Evolutionary conservation across 768 basidiomycete genomes (phyloP).

Genomic region (Tricholoma sp.): DNA sequence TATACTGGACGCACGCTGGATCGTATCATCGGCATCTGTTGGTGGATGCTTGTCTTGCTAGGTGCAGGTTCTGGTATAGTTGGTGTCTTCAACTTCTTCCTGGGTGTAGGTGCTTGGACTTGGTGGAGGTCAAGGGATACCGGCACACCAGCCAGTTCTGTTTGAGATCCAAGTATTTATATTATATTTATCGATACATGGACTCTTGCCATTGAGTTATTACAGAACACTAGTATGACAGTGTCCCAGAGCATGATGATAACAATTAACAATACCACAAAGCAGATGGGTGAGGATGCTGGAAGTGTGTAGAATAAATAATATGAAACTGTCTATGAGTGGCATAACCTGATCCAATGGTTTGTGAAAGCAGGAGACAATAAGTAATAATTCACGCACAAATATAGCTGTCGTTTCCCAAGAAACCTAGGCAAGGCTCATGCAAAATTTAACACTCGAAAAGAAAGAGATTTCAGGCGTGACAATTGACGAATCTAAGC

Average conservation of each 20-base stretch:
- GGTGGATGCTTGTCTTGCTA: constrained; percentile 70
- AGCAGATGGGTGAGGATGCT: too few relatives aligned
- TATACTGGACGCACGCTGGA: constrained; percentile 65
- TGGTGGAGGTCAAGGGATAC: constrained; percentile 42
- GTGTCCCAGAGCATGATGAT: background rate
- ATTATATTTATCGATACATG: background rate
- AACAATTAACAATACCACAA: background rate
- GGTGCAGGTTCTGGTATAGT: constrained; percentile 74
- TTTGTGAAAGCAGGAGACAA: too few relatives aligned
- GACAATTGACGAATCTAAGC: background rate
- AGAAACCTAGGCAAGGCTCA: too few relatives aligned
- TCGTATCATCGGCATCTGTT: constrained; percentile 69
- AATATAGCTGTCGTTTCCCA: too few relatives aligned
- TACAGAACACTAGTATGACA: background rate
- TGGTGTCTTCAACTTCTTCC: constrained; percentile 66
- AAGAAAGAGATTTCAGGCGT: background rate
- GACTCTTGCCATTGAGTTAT: background rate
- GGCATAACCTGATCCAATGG: background rate
- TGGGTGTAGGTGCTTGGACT: constrained; percentile 63
- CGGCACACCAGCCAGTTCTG: background rate
- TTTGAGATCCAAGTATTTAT: background rate
- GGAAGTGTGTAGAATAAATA: background rate
- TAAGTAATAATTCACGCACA: too few relatives aligned
- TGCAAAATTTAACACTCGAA: background rate
- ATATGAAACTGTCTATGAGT: background rate